These are phyloP conservation scores for Pinus albicaulis DNA, from an alignment of 75 land plant species.

Conservation along the genomic window DNA sequence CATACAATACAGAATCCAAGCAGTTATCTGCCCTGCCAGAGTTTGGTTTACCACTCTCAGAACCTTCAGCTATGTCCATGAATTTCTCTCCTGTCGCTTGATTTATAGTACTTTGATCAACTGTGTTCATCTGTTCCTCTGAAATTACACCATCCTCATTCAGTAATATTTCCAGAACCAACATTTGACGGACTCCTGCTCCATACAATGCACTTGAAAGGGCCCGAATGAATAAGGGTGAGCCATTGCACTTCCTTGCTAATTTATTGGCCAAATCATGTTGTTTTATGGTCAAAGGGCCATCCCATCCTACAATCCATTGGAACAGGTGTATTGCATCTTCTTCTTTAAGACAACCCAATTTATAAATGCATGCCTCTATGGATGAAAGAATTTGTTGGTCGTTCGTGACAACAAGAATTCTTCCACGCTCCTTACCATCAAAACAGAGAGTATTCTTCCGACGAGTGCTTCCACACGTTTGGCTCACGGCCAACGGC, in stretches of 20 bases:
- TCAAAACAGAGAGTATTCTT: slow-evolving; percentile 21
- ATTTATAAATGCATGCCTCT: slow-evolving; percentile 3
- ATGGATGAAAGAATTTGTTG: background rate
- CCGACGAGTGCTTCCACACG: too few species aligned
- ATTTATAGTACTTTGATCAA: background rate
- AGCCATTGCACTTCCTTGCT: slow-evolving; percentile 7
- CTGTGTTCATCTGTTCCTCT: background rate
- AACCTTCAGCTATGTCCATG: background rate
- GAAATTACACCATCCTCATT: background rate
- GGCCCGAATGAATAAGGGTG: slow-evolving; percentile 13
- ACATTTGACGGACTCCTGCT: background rate
- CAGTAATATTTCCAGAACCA: background rate
- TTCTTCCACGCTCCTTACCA: slow-evolving; percentile 17
- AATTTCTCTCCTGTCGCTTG: background rate
- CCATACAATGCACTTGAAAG: slow-evolving; percentile 1
- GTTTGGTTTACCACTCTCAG: background rate
- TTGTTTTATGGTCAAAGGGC: background rate
- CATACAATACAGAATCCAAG: background rate
- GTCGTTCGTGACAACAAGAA: slow-evolving; percentile 9
- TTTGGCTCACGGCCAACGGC: too few species aligned
- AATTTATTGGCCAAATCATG: background rate
- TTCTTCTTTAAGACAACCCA: slow-evolving; percentile 6
- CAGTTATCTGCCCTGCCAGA: background rate
- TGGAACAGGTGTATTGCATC: slow-evolving; percentile 11
- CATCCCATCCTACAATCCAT: slow-evolving; percentile 8